These are phyloP conservation scores for Thuja plicata DNA, from an alignment of 83 land plant genomes.

Conservation along the genomic window DNA sequence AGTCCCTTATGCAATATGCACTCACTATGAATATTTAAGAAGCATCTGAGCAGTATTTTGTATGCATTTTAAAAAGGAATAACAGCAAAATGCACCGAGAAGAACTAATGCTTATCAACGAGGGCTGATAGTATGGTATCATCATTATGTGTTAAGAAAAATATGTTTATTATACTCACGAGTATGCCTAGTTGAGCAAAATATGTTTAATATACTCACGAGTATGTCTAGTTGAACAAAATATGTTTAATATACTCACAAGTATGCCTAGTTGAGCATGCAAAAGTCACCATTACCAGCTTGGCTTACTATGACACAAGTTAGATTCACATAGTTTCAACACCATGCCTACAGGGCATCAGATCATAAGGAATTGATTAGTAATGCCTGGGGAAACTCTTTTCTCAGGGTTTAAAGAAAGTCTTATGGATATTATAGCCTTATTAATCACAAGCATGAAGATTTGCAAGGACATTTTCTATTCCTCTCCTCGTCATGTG, in stretches of 20 bases:
- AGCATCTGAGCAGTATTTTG: slow-evolving; percentile 23
- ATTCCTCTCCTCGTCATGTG: background rate
- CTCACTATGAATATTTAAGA: slow-evolving; percentile 37
- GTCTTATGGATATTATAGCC: background rate
- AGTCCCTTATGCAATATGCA: slow-evolving; percentile 43
- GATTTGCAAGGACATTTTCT: background rate
- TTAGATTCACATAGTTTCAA: too few species aligned
- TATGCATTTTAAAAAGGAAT: slow-evolving; percentile 37
- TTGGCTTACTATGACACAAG: too few species aligned
- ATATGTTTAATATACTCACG: too few species aligned
- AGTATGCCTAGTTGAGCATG: too few species aligned
- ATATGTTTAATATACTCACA: too few species aligned
- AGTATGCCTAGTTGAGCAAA: too few species aligned
- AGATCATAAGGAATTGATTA: background rate
- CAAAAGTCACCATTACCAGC: too few species aligned
- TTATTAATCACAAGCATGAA: background rate
- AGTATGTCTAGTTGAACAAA: too few species aligned
- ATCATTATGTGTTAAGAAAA: too few species aligned
- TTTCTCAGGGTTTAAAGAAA: background rate
- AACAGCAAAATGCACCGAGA: slow-evolving; percentile 9
- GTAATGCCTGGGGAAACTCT: background rate
- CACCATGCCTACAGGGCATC: background rate
- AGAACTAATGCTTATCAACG: slow-evolving; percentile 6
- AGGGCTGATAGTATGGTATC: background rate
- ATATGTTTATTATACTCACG: too few species aligned